Conservation (phyloP, 306 rosid species). For the Trifolium dubium region DNA sequence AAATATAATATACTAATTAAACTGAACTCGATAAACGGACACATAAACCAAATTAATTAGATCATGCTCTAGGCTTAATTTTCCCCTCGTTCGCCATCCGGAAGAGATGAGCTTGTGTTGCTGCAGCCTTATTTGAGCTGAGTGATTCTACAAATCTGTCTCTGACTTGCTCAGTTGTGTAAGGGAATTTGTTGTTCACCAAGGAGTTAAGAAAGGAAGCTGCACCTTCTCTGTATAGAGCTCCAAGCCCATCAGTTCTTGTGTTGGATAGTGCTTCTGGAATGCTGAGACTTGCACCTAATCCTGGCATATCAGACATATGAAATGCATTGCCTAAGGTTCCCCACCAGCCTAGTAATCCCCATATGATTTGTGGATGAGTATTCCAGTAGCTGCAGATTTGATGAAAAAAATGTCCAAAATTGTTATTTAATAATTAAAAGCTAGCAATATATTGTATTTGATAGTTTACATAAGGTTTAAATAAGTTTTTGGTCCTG, state of each 20-base stretch:
- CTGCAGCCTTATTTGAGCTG: constrained; percentile 70
- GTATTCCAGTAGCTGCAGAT: constrained; percentile 81
- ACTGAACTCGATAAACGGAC: constrained; percentile 19
- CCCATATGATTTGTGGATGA: constrained; percentile 90
- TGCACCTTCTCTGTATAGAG: constrained; percentile 84
- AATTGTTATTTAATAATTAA: constrained; percentile 11
- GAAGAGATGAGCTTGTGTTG: constrained; percentile 74
- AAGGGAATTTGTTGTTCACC: constrained; percentile 74
- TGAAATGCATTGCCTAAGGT: constrained; percentile 76
- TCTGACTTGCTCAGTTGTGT: constrained; percentile 75
- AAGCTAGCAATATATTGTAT: constrained; percentile 7
- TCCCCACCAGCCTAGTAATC: constrained; percentile 95
- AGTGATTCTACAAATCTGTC: constrained; percentile 69
- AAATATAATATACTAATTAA: constrained; percentile 31
- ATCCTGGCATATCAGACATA: constrained; percentile 56
- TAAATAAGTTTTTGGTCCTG: not conserved
- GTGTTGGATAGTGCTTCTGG: constrained; percentile 86
- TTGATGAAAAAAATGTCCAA: constrained; percentile 9
- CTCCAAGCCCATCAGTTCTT: constrained; percentile 73
- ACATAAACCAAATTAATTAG: constrained; percentile 23
- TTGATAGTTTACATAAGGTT: constrained; percentile 30
- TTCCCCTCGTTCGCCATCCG: constrained; percentile 82
- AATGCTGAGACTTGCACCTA: constrained; percentile 58
- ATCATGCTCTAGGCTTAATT: constrained; percentile 64
- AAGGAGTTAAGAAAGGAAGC: constrained; percentile 87